Percentiles rank a stretch among this genome's conserved stretches.
Conservation (phyloP, 805 yeast species). For the Teunomyces cretensis region DNA sequence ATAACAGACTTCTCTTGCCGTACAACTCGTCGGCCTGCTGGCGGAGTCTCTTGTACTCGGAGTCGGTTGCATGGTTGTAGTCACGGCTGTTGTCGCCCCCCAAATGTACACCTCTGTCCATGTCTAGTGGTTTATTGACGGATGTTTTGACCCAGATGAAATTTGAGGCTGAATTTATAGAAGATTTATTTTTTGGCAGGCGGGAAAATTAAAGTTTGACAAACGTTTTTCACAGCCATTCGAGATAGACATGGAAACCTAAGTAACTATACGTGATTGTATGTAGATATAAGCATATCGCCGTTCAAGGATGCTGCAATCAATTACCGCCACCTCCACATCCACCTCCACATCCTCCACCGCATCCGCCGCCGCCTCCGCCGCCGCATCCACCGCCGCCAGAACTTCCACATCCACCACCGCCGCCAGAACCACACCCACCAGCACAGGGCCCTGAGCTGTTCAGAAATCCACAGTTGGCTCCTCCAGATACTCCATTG, state of each 20-base stretch:
- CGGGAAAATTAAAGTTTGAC: background rate
- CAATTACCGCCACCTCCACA: background rate
- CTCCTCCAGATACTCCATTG: background rate
- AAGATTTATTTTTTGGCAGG: background rate
- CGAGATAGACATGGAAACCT: background rate
- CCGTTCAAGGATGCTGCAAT: no score
- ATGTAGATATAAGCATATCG: no score
- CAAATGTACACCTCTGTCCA: constrained; percentile 28
- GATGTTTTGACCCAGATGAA: background rate
- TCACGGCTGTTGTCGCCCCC: constrained; percentile 41
- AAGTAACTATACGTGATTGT: no score
- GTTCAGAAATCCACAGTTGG: no score
- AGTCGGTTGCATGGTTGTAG: constrained; percentile 73
- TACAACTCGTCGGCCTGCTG: constrained; percentile 67
- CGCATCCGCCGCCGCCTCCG: no score
- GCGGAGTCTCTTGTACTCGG: constrained; percentile 62
- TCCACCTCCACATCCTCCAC: background rate
- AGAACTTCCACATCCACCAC: no score
- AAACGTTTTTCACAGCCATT: background rate
- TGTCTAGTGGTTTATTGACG: background rate
- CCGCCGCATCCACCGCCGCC: no score
- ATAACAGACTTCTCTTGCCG: constrained; percentile 51
- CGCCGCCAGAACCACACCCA: no score
- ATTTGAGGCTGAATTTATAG: background rate
- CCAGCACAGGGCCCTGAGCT: no score